Evolutionary conservation across 768 basidiomycete species (phyloP).

Genomic region (Scleroderma bovista): DNA sequence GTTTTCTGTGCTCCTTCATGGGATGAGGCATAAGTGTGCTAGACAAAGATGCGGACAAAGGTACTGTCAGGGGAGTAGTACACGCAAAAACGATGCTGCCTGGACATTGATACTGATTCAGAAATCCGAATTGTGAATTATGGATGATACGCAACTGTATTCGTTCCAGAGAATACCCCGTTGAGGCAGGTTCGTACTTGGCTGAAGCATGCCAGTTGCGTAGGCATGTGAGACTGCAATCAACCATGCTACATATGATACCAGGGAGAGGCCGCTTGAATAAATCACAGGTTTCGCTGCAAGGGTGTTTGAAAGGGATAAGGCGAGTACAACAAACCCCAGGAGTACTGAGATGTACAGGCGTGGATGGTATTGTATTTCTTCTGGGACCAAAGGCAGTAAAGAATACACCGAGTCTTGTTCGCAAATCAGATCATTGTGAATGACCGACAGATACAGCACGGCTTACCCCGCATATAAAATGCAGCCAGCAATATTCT

Average conservation of each 20-base stretch:
- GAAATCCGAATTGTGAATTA: constrained; percentile 3
- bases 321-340: constrained; percentile 40
- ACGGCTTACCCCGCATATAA: constrained; percentile 59
- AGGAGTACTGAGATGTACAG: constrained; percentile 37
- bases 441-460: neutral
- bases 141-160: constrained; percentile 42
- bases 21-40: constrained; percentile 21
- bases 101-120: constrained; percentile 16
- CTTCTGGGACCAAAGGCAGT: constrained; percentile 42
- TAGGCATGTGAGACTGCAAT: constrained; percentile 48
- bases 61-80: constrained; percentile 57
- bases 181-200: constrained; percentile 32
- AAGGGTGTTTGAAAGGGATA: constrained; percentile 53
- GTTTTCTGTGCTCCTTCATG: constrained; percentile 40
- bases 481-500: constrained; percentile 50
- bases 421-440: constrained; percentile 7
- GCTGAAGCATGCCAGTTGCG: constrained; percentile 38
- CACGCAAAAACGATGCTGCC: constrained; percentile 61
- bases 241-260: constrained; percentile 59
- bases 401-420: constrained; percentile 52
- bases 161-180: constrained; percentile 57
- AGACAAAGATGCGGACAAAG: constrained; percentile 57
- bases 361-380: constrained; percentile 30
- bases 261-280: constrained; percentile 54
- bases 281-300: constrained; percentile 49